Evolutionary conservation across 1,139 yeast genomes (phyloP).

Genomic region (Suhomyces bribrorum): DNA sequence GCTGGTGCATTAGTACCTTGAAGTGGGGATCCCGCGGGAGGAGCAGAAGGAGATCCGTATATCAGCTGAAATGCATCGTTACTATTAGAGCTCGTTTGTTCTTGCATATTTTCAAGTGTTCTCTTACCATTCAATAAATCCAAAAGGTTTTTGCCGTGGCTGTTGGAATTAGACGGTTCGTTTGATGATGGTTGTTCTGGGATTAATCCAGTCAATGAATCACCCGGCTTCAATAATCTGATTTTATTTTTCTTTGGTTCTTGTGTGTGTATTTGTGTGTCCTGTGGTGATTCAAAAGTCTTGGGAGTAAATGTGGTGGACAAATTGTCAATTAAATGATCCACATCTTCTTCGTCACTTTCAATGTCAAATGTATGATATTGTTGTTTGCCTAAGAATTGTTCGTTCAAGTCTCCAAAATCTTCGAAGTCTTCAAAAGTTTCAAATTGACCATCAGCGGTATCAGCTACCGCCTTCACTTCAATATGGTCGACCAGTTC

Average conservation of each 20-base stretch:
- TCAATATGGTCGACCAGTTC: not conserved
- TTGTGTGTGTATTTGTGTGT: not conserved
- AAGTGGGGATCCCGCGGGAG: constrained; percentile 3
- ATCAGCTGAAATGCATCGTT: constrained; percentile 15
- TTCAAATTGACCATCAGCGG: constrained; percentile 19
- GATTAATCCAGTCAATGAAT: constrained; percentile 21
- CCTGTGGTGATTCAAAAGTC: not conserved
- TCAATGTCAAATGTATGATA: constrained; percentile 34
- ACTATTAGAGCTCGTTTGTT: not conserved
- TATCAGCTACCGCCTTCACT: not conserved
- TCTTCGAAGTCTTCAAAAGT: constrained; percentile 42
- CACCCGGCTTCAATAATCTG: constrained; percentile 34
- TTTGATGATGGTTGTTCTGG: not conserved
- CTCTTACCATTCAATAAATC: constrained; percentile 17
- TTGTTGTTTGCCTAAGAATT: constrained; percentile 16
- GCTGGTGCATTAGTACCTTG: constrained; percentile 5
- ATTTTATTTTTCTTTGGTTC: constrained; percentile 22
- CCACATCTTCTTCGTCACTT: constrained; percentile 36
- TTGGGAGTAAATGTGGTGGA: constrained; percentile 3
- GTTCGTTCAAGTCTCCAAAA: constrained; percentile 30
- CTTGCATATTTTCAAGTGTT: constrained; percentile 4
- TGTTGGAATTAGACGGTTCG: constrained; percentile 8
- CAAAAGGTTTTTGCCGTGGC: constrained; percentile 17
- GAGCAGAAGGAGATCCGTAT: constrained; percentile 11
- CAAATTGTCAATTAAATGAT: constrained; percentile 15